phyloP scores from a whole-genome alignment of 2,329 filamentous ascomycete genomes.

The Triangularia setosa region DNA sequence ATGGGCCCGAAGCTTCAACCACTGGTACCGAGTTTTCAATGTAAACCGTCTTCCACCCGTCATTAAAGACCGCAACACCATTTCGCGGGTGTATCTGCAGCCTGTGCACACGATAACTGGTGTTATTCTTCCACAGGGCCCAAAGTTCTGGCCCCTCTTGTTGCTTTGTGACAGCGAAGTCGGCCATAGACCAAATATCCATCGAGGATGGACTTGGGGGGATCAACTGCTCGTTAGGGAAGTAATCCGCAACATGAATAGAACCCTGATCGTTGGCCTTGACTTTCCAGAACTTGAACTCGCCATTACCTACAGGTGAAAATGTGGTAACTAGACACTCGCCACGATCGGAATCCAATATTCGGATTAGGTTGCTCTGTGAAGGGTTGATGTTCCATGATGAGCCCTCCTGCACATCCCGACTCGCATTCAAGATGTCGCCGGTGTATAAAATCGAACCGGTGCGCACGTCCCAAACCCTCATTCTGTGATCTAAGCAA shows the following conservation, averaged over 20 bases:
- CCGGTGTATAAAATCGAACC: slow-evolving; percentile 72
- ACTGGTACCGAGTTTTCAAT: slow-evolving; percentile 54
- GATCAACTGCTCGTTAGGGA: slow-evolving; percentile 58
- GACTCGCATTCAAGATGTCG: slow-evolving; percentile 69
- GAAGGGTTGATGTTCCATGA: slow-evolving; percentile 76
- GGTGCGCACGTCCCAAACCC: slow-evolving; percentile 83
- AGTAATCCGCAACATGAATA: slow-evolving; percentile 67
- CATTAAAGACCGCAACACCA: slow-evolving; percentile 57
- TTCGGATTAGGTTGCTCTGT: slow-evolving; percentile 70
- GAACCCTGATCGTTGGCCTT: slow-evolving; percentile 61
- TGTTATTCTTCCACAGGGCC: slow-evolving; percentile 82
- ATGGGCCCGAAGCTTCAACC: slow-evolving; percentile 55
- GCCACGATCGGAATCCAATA: slow-evolving; percentile 57
- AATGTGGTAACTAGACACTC: slow-evolving; percentile 68
- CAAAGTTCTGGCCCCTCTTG: slow-evolving; percentile 59
- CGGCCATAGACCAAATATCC: slow-evolving; percentile 75
- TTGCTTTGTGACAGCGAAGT: slow-evolving; percentile 61
- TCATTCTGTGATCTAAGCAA: slow-evolving; percentile 81
- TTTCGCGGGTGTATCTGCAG: slow-evolving; percentile 69
- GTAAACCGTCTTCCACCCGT: slow-evolving; percentile 67
- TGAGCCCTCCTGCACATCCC: slow-evolving; percentile 63
- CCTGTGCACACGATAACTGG: slow-evolving; percentile 69
- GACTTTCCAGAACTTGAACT: slow-evolving; percentile 92
- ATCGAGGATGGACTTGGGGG: slow-evolving; percentile 68
- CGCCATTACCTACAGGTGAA: slow-evolving; percentile 79